Evolutionary conservation across 805 yeast genomes (phyloP).

Genomic region (Yarrowia yakushimensis): DNA sequence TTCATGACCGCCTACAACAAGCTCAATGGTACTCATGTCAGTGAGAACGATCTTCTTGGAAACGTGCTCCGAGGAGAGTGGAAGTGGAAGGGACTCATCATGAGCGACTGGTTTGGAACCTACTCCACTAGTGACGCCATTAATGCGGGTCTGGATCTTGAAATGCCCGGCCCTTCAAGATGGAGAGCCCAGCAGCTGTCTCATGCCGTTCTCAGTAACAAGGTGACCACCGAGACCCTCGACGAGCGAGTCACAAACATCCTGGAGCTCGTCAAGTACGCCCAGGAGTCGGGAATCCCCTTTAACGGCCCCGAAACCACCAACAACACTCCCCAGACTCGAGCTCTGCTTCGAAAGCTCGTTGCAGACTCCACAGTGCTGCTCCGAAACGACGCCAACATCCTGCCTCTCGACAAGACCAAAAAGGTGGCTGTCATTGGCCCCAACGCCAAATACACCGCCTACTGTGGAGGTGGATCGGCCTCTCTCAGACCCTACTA

Average conservation of each 20-base stretch:
- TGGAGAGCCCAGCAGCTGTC: constrained; percentile 44
- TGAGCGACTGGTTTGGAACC: constrained; percentile 17
- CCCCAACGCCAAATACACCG: constrained; percentile 51
- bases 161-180: constrained; percentile 62
- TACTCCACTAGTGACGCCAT: constrained; percentile 45
- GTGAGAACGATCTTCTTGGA: constrained; percentile 45
- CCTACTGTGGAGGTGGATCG: constrained; percentile 61
- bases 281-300: constrained; percentile 44
- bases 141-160: constrained; percentile 57
- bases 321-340: constrained; percentile 49
- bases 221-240: constrained; percentile 43
- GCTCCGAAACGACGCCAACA: constrained; percentile 49
- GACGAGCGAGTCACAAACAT: constrained; percentile 50
- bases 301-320: constrained; percentile 41
- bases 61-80: not conserved
- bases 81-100: not conserved
- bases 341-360: constrained; percentile 43
- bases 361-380: constrained; percentile 55
- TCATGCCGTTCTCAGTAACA: constrained; percentile 45
- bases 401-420: constrained; percentile 48
- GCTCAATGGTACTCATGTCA: constrained; percentile 58
- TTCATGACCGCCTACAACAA: constrained; percentile 64
- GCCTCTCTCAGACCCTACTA: constrained; percentile 51
- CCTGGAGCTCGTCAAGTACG: constrained; percentile 47
- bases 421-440: constrained; percentile 53